Base-by-base conservation (phyloP, 768 basidiomycete genomes). In the Gyrodon lividus region DNA sequence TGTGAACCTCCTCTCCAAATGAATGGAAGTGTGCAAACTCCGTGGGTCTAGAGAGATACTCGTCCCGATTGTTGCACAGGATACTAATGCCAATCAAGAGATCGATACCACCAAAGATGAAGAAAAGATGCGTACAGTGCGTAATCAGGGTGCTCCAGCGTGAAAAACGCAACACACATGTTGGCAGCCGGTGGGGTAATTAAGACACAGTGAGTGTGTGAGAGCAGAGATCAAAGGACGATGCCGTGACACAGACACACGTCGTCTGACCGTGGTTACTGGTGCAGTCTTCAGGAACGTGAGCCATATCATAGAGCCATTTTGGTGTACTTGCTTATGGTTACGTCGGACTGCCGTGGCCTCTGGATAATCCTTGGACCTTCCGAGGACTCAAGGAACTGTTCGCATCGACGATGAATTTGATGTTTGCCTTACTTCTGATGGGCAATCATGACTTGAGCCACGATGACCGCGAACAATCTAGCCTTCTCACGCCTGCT, bases 161-260 rank as follows among this genome's bases (percentile, higher is more conserved):
- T 79, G 82, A 86, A 92, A 61, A 89, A 77, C 31, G 77, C 87
- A 56, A 92, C 80, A 65, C 90, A 92, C 90, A 92, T 92, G 43
- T 59, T 54, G 57, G 20, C 43, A 31, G 37, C 14, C 38, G 26
- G 41, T 9, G 22, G 24, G 35, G 14, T 16, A 39, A 19, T 26
- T 19, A 17, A n/a, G n/a, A n/a, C 33, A 43, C 26, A 28, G 37
- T 17, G 34, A 44, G 30, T 28, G 22, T 19, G 43, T 43, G 42
- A 43, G 47, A 49, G 43, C 16, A 26, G 19, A 26, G 30, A 46
- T 33, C 48, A 40, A 41, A 41, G 34, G 17, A 26, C 33, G 47
- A 46, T 33, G 19, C n/a, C 28, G 10, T 8, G 2, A 28, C 28
- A 28, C 28, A n/a, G n/a, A n/a, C 51, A 47, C 51, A 41, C 39